Percentiles rank a stretch among this genome's conserved stretches.
phyloP scores from a whole-genome alignment of 169 alveolate species.

The Haemoproteus tartakovskyi region DNA sequence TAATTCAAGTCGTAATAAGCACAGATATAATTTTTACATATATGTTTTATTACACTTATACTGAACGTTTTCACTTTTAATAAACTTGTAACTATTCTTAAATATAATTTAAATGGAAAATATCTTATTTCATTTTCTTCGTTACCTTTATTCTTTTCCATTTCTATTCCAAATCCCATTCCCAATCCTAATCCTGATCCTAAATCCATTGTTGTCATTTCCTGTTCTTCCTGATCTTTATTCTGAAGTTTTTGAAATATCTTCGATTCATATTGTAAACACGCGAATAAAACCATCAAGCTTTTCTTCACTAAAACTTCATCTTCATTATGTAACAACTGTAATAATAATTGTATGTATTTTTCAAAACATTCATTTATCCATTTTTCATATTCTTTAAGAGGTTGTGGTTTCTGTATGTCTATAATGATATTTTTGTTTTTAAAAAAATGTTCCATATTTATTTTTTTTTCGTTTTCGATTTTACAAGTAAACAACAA shows the following conservation, averaged over 20 bases:
- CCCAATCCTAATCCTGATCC: neutral
- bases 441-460: slow-evolving; percentile 5
- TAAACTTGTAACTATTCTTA: slow-evolving; percentile 4
- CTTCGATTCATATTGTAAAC: slow-evolving; percentile 40
- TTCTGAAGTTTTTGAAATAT: too few species aligned
- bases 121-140: neutral
- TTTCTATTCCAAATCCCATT: neutral
- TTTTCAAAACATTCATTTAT: slow-evolving; percentile 52
- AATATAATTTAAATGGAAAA: slow-evolving; percentile 49
- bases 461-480: neutral
- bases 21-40: slow-evolving; percentile 35
- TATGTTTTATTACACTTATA: slow-evolving; percentile 15
- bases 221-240: too few species aligned
- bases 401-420: neutral
- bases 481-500: slow-evolving; percentile 2
- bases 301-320: slow-evolving; percentile 52
- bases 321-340: slow-evolving; percentile 41
- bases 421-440: slow-evolving; percentile 19
- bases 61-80: slow-evolving; percentile 6
- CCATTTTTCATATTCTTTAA: slow-evolving; percentile 53
- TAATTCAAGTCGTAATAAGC: slow-evolving; percentile 32
- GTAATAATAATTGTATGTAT: slow-evolving; percentile 36
- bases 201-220: neutral
- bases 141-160: neutral
- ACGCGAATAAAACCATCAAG: slow-evolving; percentile 23